phyloP scores from a whole-genome alignment of 768 basidiomycete species.

The Boletellus ananas region DNA sequence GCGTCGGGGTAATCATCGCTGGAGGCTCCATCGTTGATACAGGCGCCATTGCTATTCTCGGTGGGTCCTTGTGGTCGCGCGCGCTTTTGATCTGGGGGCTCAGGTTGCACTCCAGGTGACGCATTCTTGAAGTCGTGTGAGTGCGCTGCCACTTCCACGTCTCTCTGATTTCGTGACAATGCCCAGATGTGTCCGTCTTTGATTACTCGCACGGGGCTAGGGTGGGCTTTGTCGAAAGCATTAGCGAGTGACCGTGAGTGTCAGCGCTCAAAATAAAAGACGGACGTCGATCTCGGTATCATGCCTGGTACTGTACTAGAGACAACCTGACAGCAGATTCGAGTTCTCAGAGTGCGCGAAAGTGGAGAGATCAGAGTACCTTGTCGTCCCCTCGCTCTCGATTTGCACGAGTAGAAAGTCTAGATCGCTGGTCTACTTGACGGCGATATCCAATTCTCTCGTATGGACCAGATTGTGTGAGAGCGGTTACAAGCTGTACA shows the following conservation, averaged over 20 bases:
- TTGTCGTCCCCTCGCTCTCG: no score
- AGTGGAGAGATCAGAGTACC: no score
- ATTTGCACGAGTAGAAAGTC: no score
- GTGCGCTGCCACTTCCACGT: conserved; percentile 9
- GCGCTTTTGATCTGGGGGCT: not conserved
- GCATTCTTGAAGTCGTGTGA: conserved; percentile 66
- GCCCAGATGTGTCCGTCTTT: conserved; percentile 55
- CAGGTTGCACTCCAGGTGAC: conserved; percentile 37
- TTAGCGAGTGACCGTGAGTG: conserved; percentile 29
- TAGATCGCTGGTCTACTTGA: no score
- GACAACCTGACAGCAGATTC: no score
- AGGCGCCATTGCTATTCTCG: conserved; percentile 12
- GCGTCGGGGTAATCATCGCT: conserved; percentile 54
- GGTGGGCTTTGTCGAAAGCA: conserved; percentile 56
- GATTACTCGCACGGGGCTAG: conserved; percentile 53
- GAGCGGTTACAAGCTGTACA: conserved; percentile 1
- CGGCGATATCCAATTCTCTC: no score
- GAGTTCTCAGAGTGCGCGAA: no score
- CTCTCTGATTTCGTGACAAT: conserved; percentile 1
- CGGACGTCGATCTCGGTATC: no score
- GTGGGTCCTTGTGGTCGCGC: conserved; percentile 13
- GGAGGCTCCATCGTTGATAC: conserved; percentile 15
- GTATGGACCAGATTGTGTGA: not conserved
- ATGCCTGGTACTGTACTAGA: no score
- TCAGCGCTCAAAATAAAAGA: no score